These are phyloP conservation scores for Tricholoma furcatifolium DNA, from an alignment of 768 basidiomycete genomes.

Conservation along the genomic window DNA sequence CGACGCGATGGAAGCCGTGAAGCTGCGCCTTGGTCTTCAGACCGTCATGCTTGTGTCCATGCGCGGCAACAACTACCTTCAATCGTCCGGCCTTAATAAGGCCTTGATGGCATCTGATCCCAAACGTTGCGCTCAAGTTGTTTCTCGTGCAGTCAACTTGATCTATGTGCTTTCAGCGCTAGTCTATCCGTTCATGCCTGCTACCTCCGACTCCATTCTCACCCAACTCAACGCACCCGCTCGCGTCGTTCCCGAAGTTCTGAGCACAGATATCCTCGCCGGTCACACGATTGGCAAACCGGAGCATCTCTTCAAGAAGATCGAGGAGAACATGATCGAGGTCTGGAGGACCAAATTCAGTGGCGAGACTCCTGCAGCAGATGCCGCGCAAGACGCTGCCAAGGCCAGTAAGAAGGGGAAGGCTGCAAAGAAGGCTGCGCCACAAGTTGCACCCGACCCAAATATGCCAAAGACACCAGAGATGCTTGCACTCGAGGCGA, in stretches of 20 bases:
- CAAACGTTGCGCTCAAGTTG: constrained; percentile 83
- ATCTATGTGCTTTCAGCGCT: constrained; percentile 88
- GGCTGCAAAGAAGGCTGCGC: constrained; percentile 45
- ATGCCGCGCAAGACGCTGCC: constrained; percentile 37
- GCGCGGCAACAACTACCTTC: constrained; percentile 92
- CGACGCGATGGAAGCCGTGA: constrained; percentile 88
- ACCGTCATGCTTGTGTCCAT: constrained; percentile 88
- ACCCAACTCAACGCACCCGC: constrained; percentile 87
- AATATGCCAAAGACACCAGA: constrained; percentile 71
- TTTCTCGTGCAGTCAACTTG: constrained; percentile 87
- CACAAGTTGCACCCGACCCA: constrained; percentile 33
- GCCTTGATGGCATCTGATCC: constrained; percentile 81
- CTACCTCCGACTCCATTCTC: constrained; percentile 78
- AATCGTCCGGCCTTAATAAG: constrained; percentile 88
- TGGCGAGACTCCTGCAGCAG: constrained; percentile 45
- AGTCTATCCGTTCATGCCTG: constrained; percentile 95
- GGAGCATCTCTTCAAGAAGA: constrained; percentile 89
- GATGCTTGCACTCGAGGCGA: constrained; percentile 67
- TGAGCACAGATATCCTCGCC: constrained; percentile 80
- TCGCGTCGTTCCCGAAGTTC: constrained; percentile 68
- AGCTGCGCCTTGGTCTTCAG: constrained; percentile 84
- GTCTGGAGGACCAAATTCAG: constrained; percentile 80
- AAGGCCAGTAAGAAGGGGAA: constrained; percentile 56
- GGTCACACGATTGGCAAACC: constrained; percentile 87
- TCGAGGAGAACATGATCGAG: constrained; percentile 88